Evolutionary conservation across 345 rosid genomes (phyloP), one percentile per base, ranked within the genome.

Genomic region (Eucalyptus shirleyi): DNA sequence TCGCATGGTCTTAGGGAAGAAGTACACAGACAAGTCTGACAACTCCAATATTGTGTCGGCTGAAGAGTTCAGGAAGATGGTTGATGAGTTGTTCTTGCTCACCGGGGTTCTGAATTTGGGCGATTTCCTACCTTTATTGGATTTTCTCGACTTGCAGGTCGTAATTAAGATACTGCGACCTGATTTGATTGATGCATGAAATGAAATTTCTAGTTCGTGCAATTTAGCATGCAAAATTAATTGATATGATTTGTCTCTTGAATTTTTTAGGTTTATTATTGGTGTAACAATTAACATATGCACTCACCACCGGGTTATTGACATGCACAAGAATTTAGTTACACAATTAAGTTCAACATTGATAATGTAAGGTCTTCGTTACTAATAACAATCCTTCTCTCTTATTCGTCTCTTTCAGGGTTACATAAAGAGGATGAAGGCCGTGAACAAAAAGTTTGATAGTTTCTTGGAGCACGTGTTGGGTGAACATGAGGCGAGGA

Each of bases 1-100:
- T 55, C 88, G 95, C 44, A 93, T 95, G 93, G 96, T 94, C 17
- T 30, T 94, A 8, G 97, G 97, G 87, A 94, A 91, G 81, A 95
- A 94, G 30, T 95, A 94, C 91, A 91, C 93, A 2, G 91, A 89
- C 5, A 40, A 81, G 7, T 83, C 87, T 6, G 87, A 50, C 1
- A 53, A 86, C 12, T 45, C 72, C 47, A 50, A 50, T 17, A 88
- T 92, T 5, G 93, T 94, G 86, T 88, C 92, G 3, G 93, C 94
- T 1, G 81, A 91, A 55, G 95, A 94, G 92, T 93, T 93, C 53
- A 93, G 92, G 91, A 91, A 91, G 86, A 94, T 95, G 94, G 59
- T 95, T 2, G 94, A 94, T 21, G 96, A 95, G 89, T 62, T 93
- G 89, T 94, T 95, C 86, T 15, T 65, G 59, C 89, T 85, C 51